Percentiles rank a stretch among this genome's conserved stretches.
phyloP scores from a whole-genome alignment of 208 protist species.

The Crithidia bombi region DNA sequence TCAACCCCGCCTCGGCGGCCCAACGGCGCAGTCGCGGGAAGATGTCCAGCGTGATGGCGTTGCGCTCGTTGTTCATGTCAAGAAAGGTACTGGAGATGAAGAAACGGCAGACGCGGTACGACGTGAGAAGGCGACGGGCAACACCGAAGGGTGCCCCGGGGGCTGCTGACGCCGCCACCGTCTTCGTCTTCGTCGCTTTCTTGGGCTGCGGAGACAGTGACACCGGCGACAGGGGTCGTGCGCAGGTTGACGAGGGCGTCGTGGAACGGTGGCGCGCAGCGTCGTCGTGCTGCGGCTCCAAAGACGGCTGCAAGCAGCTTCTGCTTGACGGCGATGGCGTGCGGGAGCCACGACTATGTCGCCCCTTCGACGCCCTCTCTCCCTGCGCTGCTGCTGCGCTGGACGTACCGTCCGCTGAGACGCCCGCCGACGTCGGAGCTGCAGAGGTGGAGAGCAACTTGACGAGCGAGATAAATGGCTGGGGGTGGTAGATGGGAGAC shows the following conservation, averaged over 20 bases:
- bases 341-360: background rate
- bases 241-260: no score
- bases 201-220: background rate
- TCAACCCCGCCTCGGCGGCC: conserved; percentile 56
- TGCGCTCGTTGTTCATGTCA: conserved; percentile 97
- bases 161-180: background rate
- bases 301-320: background rate
- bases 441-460: conserved; percentile 22
- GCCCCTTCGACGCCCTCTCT: background rate
- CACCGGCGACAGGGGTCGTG: no score
- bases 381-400: background rate
- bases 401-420: background rate
- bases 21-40: conserved; percentile 93
- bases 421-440: background rate
- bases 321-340: background rate
- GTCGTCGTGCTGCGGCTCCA: background rate
- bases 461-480: conserved; percentile 33
- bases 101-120: conserved; percentile 83
- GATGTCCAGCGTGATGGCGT: conserved; percentile 90
- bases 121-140: conserved; percentile 30
- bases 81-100: conserved; percentile 97
- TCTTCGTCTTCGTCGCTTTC: background rate
- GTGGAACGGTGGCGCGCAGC: no score
- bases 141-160: background rate
- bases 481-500: conserved; percentile 22